phyloP scores from a whole-genome alignment of 805 yeast genomes.

The Metschnikowia koreensis region DNA sequence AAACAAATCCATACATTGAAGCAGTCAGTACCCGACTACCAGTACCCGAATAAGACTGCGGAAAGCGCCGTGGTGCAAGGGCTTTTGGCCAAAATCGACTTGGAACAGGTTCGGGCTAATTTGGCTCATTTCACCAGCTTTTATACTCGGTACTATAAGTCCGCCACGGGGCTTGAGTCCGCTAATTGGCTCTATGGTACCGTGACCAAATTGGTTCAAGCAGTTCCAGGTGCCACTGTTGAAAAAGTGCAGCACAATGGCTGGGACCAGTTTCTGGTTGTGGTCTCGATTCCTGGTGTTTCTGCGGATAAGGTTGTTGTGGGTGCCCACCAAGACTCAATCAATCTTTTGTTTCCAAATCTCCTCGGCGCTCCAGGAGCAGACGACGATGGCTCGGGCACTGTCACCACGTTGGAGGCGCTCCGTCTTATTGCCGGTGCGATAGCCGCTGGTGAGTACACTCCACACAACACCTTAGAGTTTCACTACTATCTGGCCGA shows the following conservation, averaged over 20 bases:
- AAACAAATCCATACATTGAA: slow-evolving; percentile 27
- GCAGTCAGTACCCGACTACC: slow-evolving; percentile 31
- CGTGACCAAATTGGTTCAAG: slow-evolving; percentile 39
- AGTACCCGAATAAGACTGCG: slow-evolving; percentile 51
- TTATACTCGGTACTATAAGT: slow-evolving; percentile 73
- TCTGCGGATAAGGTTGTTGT: slow-evolving; percentile 58
- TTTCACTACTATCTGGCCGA: slow-evolving; percentile 96
- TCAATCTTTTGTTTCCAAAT: slow-evolving; percentile 69
- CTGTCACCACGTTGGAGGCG: slow-evolving; percentile 73
- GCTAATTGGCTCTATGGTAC: slow-evolving; percentile 65
- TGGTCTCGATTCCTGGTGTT: slow-evolving; percentile 61
- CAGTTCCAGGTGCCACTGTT: slow-evolving; percentile 21
- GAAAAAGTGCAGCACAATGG: slow-evolving; percentile 55
- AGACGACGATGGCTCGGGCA: slow-evolving; percentile 92
- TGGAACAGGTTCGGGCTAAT: slow-evolving; percentile 46
- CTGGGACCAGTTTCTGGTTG: slow-evolving; percentile 78
- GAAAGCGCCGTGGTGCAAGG: slow-evolving; percentile 39
- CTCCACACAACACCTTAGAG: slow-evolving; percentile 73
- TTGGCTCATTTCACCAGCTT: slow-evolving; percentile 67
- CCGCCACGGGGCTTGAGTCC: slow-evolving; percentile 65
- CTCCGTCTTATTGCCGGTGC: slow-evolving; percentile 56
- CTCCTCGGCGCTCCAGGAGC: slow-evolving; percentile 85
- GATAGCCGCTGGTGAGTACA: slow-evolving; percentile 32
- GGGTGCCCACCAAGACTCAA: slow-evolving; percentile 89
- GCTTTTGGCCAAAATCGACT: slow-evolving; percentile 45